Percentiles rank a stretch among this genome's conserved stretches.
Conservation (phyloP, 2,329 filamentous ascomycete species). For the Alternaria panax region DNA sequence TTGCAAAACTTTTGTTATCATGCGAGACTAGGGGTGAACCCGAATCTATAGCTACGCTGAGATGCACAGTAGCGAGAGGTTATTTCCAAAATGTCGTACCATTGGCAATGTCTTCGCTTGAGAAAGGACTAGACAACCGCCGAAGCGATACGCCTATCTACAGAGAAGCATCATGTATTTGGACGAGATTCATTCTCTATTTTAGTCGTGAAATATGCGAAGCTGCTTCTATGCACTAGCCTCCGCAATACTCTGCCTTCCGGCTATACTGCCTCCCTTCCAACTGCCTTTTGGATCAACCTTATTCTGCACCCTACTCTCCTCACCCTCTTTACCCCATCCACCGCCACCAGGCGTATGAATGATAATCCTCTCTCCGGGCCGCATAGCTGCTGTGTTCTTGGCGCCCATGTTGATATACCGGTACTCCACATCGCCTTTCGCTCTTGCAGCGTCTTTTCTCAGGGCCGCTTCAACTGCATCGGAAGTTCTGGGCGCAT, state of each 20-base stretch:
- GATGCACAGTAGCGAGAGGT: too few relatives aligned
- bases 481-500: constrained; percentile 60
- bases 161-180: neutral
- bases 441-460: constrained; percentile 35
- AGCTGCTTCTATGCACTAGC: constrained; percentile 38
- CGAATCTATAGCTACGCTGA: too few relatives aligned
- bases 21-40: too few relatives aligned
- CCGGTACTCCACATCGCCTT: constrained; percentile 62
- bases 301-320: constrained; percentile 58
- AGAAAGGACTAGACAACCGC: neutral
- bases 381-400: constrained; percentile 78
- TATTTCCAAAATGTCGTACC: too few relatives aligned
- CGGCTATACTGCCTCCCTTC: constrained; percentile 66
- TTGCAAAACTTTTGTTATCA: too few relatives aligned
- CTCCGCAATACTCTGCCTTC: constrained; percentile 62
- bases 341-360: constrained; percentile 81
- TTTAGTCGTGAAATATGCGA: neutral
- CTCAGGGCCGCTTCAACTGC: constrained; percentile 39
- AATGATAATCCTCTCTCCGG: constrained; percentile 79
- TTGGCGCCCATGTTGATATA: constrained; percentile 78
- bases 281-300: constrained; percentile 67
- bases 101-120: neutral
- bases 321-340: constrained; percentile 70
- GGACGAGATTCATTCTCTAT: neutral
- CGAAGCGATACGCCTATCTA: neutral